phyloP scores from a whole-genome alignment of 1,139 yeast species.

The Lodderomyces margitis region DNA sequence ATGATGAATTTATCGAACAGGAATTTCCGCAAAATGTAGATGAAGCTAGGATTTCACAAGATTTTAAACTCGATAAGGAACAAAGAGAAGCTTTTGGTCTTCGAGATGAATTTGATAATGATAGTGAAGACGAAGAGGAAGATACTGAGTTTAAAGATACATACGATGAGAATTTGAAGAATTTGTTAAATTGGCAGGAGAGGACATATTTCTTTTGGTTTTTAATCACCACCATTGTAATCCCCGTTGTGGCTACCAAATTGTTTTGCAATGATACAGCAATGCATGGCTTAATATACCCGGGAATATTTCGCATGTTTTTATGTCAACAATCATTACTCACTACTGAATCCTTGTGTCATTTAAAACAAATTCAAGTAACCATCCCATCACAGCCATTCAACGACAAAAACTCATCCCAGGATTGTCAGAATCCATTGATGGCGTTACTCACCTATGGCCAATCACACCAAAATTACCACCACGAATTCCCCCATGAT shows the following conservation, averaged over 20 bases:
- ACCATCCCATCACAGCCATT: constrained; percentile 54
- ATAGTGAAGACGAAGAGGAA: constrained; percentile 15
- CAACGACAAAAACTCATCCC: constrained; percentile 59
- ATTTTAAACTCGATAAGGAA: constrained; percentile 8
- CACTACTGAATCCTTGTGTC: constrained; percentile 61
- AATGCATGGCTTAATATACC: constrained; percentile 56
- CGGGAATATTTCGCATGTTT: constrained; percentile 59
- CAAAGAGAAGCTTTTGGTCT: constrained; percentile 4
- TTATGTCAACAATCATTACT: constrained; percentile 58
- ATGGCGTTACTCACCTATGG: constrained; percentile 60
- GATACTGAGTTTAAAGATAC: constrained; percentile 16
- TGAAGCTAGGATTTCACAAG: constrained; percentile 12
- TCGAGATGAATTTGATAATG: constrained; percentile 15
- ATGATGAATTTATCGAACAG: constrained; percentile 36
- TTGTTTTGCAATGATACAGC: constrained; percentile 40
- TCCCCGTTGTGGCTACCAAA: constrained; percentile 50
- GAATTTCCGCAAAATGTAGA: constrained; percentile 35
- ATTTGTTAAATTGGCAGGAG: constrained; percentile 60
- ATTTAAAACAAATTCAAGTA: constrained; percentile 43
- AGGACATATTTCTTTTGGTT: constrained; percentile 44
- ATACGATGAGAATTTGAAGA: constrained; percentile 16
- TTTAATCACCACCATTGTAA: constrained; percentile 41
- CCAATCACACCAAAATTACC: constrained; percentile 64
- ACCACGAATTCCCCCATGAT: constrained; percentile 74
- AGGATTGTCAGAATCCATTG: constrained; percentile 48